A percentile compares a stretch with the other conserved stretches of the same genome.
phyloP scores from a whole-genome alignment of 2,329 filamentous ascomycete genomes.

The Aureobasidium sp. region DNA sequence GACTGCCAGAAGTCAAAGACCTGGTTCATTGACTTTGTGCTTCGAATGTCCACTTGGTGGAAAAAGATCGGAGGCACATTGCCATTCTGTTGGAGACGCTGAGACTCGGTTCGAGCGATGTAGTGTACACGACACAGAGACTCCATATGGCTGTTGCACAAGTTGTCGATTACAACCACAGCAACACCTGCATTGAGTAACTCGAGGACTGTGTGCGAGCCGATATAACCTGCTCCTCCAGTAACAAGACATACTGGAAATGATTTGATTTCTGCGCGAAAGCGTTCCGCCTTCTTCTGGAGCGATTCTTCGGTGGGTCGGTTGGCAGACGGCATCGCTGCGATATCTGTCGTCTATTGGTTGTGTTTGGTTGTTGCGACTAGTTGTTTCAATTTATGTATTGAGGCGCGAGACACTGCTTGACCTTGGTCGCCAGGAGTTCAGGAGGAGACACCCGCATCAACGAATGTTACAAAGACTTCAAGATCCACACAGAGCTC shows the following conservation, averaged over 20 bases:
- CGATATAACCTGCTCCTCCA: conserved; percentile 32
- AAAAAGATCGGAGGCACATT: conserved; percentile 40
- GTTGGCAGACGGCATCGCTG: background rate
- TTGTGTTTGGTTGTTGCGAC: background rate
- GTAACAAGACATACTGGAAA: conserved; percentile 12
- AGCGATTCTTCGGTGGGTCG: background rate
- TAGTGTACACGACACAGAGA: conserved; percentile 34
- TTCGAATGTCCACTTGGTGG: conserved; percentile 43
- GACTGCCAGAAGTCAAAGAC: conserved; percentile 28
- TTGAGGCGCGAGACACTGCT: too few species aligned
- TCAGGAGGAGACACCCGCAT: background rate
- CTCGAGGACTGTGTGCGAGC: conserved; percentile 50
- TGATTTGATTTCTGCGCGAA: conserved; percentile 10
- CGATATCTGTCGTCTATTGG: background rate
- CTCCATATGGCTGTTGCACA: conserved; percentile 34
- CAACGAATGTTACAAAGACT: background rate
- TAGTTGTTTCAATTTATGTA: background rate
- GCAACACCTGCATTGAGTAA: conserved; percentile 49
- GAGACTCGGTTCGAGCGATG: conserved; percentile 31
- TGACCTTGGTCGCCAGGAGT: background rate
- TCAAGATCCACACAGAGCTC: background rate
- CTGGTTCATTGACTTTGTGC: conserved; percentile 34
- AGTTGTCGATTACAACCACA: conserved; percentile 42
- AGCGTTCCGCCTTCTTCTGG: background rate
- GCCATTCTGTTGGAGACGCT: conserved; percentile 31